Evolutionary conservation across 2,329 filamentous ascomycete genomes (phyloP).

Genomic region (Emmonsiellopsis sp.): DNA sequence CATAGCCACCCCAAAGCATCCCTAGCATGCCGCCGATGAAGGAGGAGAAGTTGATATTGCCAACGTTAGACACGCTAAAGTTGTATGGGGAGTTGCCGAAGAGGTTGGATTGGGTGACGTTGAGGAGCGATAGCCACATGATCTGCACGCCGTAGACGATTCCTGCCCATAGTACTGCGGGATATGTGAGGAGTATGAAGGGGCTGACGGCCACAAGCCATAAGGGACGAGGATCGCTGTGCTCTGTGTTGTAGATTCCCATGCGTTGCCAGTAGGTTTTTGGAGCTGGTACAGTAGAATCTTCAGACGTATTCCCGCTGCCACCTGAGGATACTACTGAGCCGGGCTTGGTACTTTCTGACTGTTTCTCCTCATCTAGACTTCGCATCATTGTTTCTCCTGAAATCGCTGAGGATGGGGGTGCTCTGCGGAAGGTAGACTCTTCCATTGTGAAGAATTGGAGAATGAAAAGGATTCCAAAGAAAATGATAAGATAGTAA

Average conservation of each 20-base stretch:
- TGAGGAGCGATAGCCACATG: conserved; percentile 23
- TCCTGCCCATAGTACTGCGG: conserved; percentile 19
- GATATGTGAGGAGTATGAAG: conserved; percentile 21
- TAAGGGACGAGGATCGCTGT: conserved; percentile 11
- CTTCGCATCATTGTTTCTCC: neutral
- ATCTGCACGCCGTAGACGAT: conserved; percentile 20
- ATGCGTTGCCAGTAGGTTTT: conserved; percentile 38
- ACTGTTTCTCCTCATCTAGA: conserved; percentile 1
- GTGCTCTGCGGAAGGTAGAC: conserved; percentile 42
- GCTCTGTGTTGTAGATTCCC: conserved; percentile 18
- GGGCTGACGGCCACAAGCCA: conserved; percentile 21
- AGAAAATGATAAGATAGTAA: conserved; percentile 38
- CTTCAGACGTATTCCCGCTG: neutral
- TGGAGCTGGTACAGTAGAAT: conserved; percentile 11
- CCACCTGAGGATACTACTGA: neutral
- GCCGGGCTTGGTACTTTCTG: conserved; percentile 2
- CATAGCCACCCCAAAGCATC: conserved; percentile 21
- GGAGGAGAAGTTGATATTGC: conserved; percentile 19
- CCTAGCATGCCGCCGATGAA: conserved; percentile 33
- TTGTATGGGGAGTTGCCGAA: conserved; percentile 20
- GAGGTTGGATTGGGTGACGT: conserved; percentile 22
- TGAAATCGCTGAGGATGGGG: conserved; percentile 2
- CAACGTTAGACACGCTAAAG: conserved; percentile 19
- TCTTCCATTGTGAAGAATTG: conserved; percentile 53
- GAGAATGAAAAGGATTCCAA: conserved; percentile 35